Percentiles rank a stretch among this genome's conserved stretches.
These are phyloP conservation scores for Rubroboletus pulcherrimus DNA, from an alignment of 768 basidiomycete genomes.

Conservation along the genomic window DNA sequence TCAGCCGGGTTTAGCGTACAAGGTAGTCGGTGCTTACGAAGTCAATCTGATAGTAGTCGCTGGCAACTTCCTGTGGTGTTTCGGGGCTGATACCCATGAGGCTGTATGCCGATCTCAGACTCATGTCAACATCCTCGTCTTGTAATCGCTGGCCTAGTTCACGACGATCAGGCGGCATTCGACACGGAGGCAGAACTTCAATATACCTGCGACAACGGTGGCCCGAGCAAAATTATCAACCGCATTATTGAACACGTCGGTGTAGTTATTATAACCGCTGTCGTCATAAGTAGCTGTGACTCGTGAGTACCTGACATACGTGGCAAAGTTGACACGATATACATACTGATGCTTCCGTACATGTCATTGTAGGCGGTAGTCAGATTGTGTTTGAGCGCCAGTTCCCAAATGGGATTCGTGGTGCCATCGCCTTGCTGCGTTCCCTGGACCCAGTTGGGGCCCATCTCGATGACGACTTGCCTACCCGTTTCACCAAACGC, in stretches of 20 bases:
- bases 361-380: constrained; percentile 43
- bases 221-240: constrained; percentile 39
- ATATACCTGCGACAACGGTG: constrained; percentile 43
- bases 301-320: background rate
- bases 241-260: constrained; percentile 39
- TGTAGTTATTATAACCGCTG: constrained; percentile 46
- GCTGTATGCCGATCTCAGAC: constrained; percentile 51
- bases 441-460: constrained; percentile 62
- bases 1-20: constrained; percentile 1
- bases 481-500: constrained; percentile 39
- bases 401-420: constrained; percentile 55
- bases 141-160: constrained; percentile 10
- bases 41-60: constrained; percentile 56
- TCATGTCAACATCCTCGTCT: constrained; percentile 44
- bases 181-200: constrained; percentile 34
- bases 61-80: constrained; percentile 44
- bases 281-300: constrained; percentile 50
- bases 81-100: constrained; percentile 44
- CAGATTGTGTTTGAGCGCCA: constrained; percentile 55
- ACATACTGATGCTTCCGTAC: constrained; percentile 44
- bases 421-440: constrained; percentile 46
- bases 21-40: constrained; percentile 16
- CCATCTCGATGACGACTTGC: constrained; percentile 48
- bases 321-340: background rate
- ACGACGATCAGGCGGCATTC: constrained; percentile 35